Evolutionary conservation across 2,329 filamentous ascomycete species (phyloP), one percentile per base, ranked within the genome.

Genomic region (Verticillium tricorpus): DNA sequence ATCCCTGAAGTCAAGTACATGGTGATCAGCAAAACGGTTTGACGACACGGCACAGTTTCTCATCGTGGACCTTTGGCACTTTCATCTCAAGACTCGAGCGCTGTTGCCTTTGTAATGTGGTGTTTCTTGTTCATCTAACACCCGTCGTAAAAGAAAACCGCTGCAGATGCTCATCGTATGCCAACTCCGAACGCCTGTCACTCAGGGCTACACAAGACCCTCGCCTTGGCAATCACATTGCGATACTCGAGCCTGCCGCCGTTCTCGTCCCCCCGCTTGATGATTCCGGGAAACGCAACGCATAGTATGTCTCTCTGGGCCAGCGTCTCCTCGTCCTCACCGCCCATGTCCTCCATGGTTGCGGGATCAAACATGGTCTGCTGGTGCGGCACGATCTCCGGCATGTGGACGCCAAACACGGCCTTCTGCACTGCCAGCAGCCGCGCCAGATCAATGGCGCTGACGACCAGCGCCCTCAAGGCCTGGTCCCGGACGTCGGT

Each of bases 321-420:
- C 25, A 86, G 75, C 11, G 73, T 77, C 19, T 85, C 83, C 64
- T 88, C 86, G 62, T 86, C 84, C 67, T 85, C 84, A 17, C 85
- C 85, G 39, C 86, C 83, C 56, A 89, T 79, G 67, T 90, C 86
- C 67, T 90, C 87, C 88, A 90, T 90, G 3, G 75, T 82, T 31
- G 78, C 76, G 1, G 76, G 62, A 67, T 89, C 84, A 68, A 89
- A 90, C 58, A 81, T 71, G 3, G 80, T 76, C 62, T 74, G 76
- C 68, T 86, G 83, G 67, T 86, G 81, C 5, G 82, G 79, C 62
- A 79, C 69, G 28, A 84, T 75, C 40, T 74, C 72, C 25, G 85
- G 85, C 82, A 88, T 85, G 63, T 77, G 74, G 32, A 87, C 77
- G 22, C 76, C 77, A 67, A 88, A 82, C 14, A 82, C 76, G 58